phyloP scores from a whole-genome alignment of 2,329 filamentous ascomycete species.

The Aaosphaeria arxii region DNA sequence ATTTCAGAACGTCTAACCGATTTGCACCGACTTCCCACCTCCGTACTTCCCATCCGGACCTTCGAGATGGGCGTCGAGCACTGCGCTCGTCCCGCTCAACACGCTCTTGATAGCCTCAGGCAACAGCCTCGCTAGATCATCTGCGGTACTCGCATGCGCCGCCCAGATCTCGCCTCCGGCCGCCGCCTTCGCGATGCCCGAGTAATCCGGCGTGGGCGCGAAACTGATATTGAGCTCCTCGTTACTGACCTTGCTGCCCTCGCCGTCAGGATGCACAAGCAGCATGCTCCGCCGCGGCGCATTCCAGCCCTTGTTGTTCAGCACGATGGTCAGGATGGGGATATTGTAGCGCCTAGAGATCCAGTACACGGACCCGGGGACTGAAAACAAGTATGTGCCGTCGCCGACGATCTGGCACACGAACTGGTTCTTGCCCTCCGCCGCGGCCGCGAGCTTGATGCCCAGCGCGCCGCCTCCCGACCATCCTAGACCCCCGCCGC shows the following conservation, averaged over 20 bases:
- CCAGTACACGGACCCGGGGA: slow-evolving; percentile 67
- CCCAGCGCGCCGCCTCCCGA: slow-evolving; percentile 72
- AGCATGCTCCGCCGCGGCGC: slow-evolving; percentile 60
- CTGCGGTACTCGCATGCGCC: slow-evolving; percentile 54
- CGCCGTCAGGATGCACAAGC: slow-evolving; percentile 64
- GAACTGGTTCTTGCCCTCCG: slow-evolving; percentile 39
- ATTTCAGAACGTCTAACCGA: no score
- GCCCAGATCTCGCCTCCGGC: slow-evolving; percentile 62
- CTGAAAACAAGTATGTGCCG: slow-evolving; percentile 64
- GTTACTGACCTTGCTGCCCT: slow-evolving; percentile 60
- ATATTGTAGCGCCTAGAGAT: slow-evolving; percentile 65
- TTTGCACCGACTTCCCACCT: slow-evolving; percentile 13
- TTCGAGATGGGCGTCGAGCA: slow-evolving; percentile 60
- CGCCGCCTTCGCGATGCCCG: slow-evolving; percentile 66
- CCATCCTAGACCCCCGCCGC: slow-evolving; percentile 78
- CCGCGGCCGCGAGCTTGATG: slow-evolving; percentile 68
- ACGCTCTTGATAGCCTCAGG: slow-evolving; percentile 60
- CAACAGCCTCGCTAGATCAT: slow-evolving; percentile 54
- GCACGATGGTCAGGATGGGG: slow-evolving; percentile 62
- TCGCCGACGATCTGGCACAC: slow-evolving; percentile 59
- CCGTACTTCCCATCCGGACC: slow-evolving; percentile 55
- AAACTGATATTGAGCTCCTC: slow-evolving; percentile 67
- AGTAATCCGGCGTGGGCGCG: slow-evolving; percentile 63
- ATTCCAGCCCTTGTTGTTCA: slow-evolving; percentile 72
- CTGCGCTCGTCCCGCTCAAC: slow-evolving; percentile 55